A percentile compares a stretch with the other conserved stretches of the same genome.
Conservation (phyloP, 768 basidiomycete genomes). For the Phylloporus rhodoxanthus region DNA sequence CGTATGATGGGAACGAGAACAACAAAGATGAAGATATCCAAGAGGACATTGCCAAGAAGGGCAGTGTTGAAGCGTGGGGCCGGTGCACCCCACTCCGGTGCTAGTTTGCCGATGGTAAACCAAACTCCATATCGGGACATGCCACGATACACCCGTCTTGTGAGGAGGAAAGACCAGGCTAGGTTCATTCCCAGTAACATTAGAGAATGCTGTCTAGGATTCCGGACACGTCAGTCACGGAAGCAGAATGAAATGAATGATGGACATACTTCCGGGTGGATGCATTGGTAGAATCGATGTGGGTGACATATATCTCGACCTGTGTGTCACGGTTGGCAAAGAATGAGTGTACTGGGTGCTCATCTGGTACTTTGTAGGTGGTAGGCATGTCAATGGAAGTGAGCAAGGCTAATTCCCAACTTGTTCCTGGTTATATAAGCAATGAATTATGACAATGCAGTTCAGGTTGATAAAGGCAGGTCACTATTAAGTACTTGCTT, state of each 20-base stretch:
- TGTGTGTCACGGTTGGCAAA: constrained; percentile 13
- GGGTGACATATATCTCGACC: constrained; percentile 28
- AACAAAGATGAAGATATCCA: constrained; percentile 26
- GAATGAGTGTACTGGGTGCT: constrained; percentile 23
- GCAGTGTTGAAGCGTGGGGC: constrained; percentile 13
- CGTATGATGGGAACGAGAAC: constrained; percentile 22
- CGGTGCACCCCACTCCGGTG: constrained; percentile 7
- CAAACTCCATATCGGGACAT: constrained; percentile 26
- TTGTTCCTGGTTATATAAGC: constrained; percentile 18
- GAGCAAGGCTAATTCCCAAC: background rate
- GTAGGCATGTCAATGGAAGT: constrained; percentile 20
- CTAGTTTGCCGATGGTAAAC: constrained; percentile 21
- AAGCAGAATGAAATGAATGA: background rate
- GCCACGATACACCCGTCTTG: constrained; percentile 19
- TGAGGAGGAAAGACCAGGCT: constrained; percentile 20
- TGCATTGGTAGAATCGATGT: constrained; percentile 18
- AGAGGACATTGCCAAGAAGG: constrained; percentile 20
- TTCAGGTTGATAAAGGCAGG: background rate
- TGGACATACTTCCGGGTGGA: constrained; percentile 23
- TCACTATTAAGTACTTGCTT: background rate
- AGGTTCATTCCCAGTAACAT: constrained; percentile 24
- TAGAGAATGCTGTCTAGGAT: constrained; percentile 23
- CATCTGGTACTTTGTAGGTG: constrained; percentile 20
- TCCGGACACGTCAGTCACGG: constrained; percentile 8
- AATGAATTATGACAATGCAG: background rate